Base-by-base conservation (phyloP, 129 eudicot species). In the Helianthus tuberosus region DNA sequence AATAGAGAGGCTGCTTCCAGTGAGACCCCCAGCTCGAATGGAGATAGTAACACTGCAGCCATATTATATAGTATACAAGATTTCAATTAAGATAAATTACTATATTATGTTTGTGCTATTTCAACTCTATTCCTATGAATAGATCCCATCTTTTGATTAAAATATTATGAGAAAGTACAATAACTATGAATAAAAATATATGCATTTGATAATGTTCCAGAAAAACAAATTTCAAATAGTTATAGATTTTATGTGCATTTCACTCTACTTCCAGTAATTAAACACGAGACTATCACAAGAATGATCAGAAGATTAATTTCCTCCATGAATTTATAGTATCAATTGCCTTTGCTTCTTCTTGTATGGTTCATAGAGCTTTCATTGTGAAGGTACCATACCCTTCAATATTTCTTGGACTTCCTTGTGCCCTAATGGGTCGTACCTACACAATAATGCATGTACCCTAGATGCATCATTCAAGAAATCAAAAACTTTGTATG, bases 371-470 rank as follows among this genome's bases (percentile, higher is more conserved):
- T 16, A 59, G 64, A 69, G 63, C 64, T 69, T 60, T 67, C 27
- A 77, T 54, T 69, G 47, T 49, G 81, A 32, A 32, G 36, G 36
- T 32, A 32, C 36, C 0, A 3, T 55, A 63, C 66, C 81, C 71
- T 51, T 77, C 16, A 69, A 49, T 60, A 32, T 32, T 32, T 47
- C 53, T 69, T 59, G 82, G 72, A 63, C 25, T 66, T 39, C 57
- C 68, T 57, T 55, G 43, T 15, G 47, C 16, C 47, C 35, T 52
- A 41, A 72, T 71, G 82, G 48, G 59, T 69, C 48, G 58, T 78
- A 62, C 77, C 71, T 78, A 72, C 62, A 53, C 68, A 53, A 57
- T 57, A 72, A 43, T 78, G 67, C 68, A 64, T 55, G 62, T 64
- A 46, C 61, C 73, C 51, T 64, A 78, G 67, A 64, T 47, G 65